Conservation (phyloP, 2,329 filamentous ascomycete genomes). For the Podosphaera fusca region DNA sequence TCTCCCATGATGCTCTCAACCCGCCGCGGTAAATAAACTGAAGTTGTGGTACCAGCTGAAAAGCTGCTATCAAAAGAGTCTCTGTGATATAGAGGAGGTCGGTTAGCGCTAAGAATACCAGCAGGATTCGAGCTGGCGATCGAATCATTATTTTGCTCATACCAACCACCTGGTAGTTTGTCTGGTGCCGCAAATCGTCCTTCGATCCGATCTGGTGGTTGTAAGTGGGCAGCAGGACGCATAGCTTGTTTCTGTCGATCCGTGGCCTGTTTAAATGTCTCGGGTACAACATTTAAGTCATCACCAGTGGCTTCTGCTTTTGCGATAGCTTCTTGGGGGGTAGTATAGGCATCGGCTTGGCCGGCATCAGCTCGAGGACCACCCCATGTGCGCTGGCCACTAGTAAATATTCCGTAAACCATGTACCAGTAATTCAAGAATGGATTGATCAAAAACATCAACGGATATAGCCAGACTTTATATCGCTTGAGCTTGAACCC, state of each 20-base stretch:
- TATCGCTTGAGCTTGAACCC: slow-evolving; percentile 65
- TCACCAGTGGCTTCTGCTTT: slow-evolving; percentile 58
- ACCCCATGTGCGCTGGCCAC: slow-evolving; percentile 85
- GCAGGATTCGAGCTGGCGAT: slow-evolving; percentile 29
- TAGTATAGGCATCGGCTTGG: slow-evolving; percentile 50
- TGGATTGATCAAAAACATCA: slow-evolving; percentile 90
- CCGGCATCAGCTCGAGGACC: slow-evolving; percentile 79
- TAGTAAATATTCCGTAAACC: slow-evolving; percentile 17
- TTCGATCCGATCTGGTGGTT: slow-evolving; percentile 52
- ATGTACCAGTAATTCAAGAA: slow-evolving; percentile 99
- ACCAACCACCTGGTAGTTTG: slow-evolving; percentile 43
- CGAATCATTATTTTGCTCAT: slow-evolving; percentile 47
- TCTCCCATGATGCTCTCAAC: slow-evolving; percentile 45
- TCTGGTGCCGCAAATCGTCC: slow-evolving; percentile 57
- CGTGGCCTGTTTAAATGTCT: slow-evolving; percentile 48
- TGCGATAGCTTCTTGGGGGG: slow-evolving; percentile 64
- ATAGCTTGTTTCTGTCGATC: slow-evolving; percentile 26
- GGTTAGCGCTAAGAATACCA: slow-evolving; percentile 9
- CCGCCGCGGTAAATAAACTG: slow-evolving; percentile 43
- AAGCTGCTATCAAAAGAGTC: slow-evolving; percentile 44
- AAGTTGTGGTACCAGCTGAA: slow-evolving; percentile 31
- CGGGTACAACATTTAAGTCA: slow-evolving; percentile 71
- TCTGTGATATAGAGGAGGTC: slow-evolving; percentile 23
- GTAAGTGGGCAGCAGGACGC: slow-evolving; percentile 33
- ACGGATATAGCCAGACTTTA: slow-evolving; percentile 83